Base-by-base conservation (phyloP, 345 rosid species). In the Eutrema heterophyllum region DNA sequence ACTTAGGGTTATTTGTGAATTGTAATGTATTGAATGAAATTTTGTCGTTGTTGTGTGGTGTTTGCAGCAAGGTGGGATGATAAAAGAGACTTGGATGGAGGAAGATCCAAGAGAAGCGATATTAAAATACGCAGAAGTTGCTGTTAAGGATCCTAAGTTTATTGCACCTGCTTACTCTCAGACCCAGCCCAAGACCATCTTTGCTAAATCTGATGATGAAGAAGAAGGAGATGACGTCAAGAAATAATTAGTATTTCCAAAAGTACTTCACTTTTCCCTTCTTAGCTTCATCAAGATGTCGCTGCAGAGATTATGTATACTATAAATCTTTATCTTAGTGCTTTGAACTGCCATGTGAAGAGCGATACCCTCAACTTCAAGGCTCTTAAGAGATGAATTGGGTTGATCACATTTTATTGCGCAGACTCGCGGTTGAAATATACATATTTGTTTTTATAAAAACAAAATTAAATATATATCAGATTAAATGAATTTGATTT, bases 21-120 rank as follows among this genome's bases (percentile, higher is more conserved):
- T 51, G 29, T 9, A 18, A 53, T 14, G 14, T 44, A 29, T 26
- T 45, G 52, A 36, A 35, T 45, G 52, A 36, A 35, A n/a, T 4
- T 5, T 10, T 52, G 10, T 7, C 29, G 44, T 40, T 61, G 65
- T 16, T 38, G 40, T 65, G 48, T 46, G 18, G 50, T 67, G 50
- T 66, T 45, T 85, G 81, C 91, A 95, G 98, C 97, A 95, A 95
- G 98, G 99, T 46, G 99, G 99, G 67, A 84, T 95, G 99, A 87
- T 95, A 73, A 95, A 95, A 83, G 99, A 92, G 83, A 95, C 98
- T 38, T 95, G 99, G 99, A 95, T 95, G 98, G 98, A 95, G 32
- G 98, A 92, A 84, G 99, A 95, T 83, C 98, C 98, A 46, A 87
- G 99, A 76, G 99, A 92, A 83, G 99, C 99, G 18, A 95, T 95